phyloP scores from a whole-genome alignment of 768 basidiomycete genomes.

The Lyophyllum semitale region DNA sequence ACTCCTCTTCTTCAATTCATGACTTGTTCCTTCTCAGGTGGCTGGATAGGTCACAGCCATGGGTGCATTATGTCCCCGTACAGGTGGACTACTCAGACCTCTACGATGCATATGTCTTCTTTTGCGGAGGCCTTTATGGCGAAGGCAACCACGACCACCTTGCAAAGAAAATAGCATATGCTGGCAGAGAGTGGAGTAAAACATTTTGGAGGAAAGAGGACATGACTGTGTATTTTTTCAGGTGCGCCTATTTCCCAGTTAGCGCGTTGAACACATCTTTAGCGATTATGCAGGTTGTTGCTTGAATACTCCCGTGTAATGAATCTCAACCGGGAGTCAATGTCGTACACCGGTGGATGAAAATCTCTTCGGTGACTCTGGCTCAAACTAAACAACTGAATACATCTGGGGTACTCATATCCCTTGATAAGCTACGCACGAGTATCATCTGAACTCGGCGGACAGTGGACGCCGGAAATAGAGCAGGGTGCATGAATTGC shows the following conservation, averaged over 20 bases:
- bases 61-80: slow-evolving; percentile 73
- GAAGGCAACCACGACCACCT: slow-evolving; percentile 56
- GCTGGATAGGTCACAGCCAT: slow-evolving; percentile 55
- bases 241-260: slow-evolving; percentile 32
- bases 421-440: too few relatives aligned
- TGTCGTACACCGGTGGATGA: slow-evolving; percentile 29
- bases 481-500: too few relatives aligned
- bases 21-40: slow-evolving; percentile 35
- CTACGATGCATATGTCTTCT: slow-evolving; percentile 67
- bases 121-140: slow-evolving; percentile 54
- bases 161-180: slow-evolving; percentile 52
- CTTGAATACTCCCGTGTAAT: slow-evolving; percentile 53
- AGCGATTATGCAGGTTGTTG: slow-evolving; percentile 33
- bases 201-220: slow-evolving; percentile 56
- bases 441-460: too few relatives aligned
- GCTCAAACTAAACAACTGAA: too few relatives aligned
- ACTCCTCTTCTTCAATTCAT: neutral
- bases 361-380: too few relatives aligned
- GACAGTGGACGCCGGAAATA: too few relatives aligned
- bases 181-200: slow-evolving; percentile 53
- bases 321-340: slow-evolving; percentile 40
- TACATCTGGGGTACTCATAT: too few relatives aligned
- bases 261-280: neutral
- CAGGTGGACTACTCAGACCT: slow-evolving; percentile 62
- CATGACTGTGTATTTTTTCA: slow-evolving; percentile 51